A percentile compares a stretch with the other conserved stretches of the same genome.
phyloP scores from a whole-genome alignment of 1,139 yeast species.

The Casaregolazyma suthepensis region DNA sequence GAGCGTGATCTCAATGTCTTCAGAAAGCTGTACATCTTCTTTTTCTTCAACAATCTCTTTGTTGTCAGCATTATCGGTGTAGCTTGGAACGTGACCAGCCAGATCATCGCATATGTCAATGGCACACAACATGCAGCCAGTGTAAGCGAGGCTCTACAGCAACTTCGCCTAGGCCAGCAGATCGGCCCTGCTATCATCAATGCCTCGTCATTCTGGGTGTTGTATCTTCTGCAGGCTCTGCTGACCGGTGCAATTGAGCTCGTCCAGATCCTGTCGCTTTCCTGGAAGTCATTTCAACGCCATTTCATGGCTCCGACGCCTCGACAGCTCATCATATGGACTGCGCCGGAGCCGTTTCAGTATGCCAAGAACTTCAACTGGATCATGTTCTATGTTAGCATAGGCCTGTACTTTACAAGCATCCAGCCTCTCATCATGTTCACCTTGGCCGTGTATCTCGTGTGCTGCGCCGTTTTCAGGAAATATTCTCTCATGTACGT shows the following conservation, averaged over 20 bases:
- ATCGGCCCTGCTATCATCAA: conserved; percentile 34
- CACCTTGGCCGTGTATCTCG: conserved; percentile 29
- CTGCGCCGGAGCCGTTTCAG: conserved; percentile 35
- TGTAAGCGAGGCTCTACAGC: conserved; percentile 21
- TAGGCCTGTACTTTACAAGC: conserved; percentile 36
- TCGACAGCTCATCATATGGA: conserved; percentile 31
- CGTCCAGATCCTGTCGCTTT: conserved; percentile 30
- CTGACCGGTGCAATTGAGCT: conserved; percentile 31
- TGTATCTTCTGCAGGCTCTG: conserved; percentile 34
- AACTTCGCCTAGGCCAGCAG: conserved; percentile 29
- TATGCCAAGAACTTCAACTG: conserved; percentile 34
- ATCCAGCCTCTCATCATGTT: conserved; percentile 38
- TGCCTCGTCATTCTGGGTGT: conserved; percentile 39
- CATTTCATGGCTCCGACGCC: conserved; percentile 34
- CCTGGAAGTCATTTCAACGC: conserved; percentile 27
- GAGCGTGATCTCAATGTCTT: conserved; percentile 37
- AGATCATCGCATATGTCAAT: conserved; percentile 26
- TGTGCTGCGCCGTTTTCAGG: conserved; percentile 31
- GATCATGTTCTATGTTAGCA: conserved; percentile 34
- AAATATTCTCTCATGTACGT: conserved; percentile 36
- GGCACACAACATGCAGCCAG: conserved; percentile 18
- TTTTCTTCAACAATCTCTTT: conserved; percentile 36
- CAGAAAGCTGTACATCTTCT: conserved; percentile 34
- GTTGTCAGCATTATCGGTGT: conserved; percentile 37
- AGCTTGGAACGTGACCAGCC: conserved; percentile 34